These are phyloP conservation scores for Cryptococcus amylolentus DNA, from an alignment of 1,284 basidiomycete genomes.

Conservation along the genomic window DNA sequence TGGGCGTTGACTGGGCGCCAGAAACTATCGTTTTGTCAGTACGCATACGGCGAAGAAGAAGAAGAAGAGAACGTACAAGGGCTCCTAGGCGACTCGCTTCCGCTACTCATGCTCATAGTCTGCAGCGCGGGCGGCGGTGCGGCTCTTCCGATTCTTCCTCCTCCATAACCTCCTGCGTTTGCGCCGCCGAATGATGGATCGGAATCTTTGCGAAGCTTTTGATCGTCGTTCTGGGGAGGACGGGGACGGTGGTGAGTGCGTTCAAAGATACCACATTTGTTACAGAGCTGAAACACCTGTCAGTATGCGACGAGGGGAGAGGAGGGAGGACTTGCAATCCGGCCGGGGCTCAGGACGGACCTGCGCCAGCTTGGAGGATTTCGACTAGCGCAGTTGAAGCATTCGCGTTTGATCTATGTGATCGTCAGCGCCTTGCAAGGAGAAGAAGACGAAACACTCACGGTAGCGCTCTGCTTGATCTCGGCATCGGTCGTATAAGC, in stretches of 20 bases:
- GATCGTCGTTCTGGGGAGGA: slow-evolving; percentile 14
- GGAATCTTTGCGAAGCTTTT: slow-evolving; percentile 10
- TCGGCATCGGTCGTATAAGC: slow-evolving; percentile 15
- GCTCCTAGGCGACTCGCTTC: slow-evolving; percentile 4
- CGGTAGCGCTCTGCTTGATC: slow-evolving; percentile 11
- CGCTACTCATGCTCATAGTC: slow-evolving; percentile 9
- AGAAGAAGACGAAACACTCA: neutral
- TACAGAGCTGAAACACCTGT: slow-evolving; percentile 11
- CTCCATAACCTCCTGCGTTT: neutral
- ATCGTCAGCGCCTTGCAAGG: neutral
- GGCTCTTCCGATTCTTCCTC: neutral
- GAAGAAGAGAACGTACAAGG: slow-evolving; percentile 1
- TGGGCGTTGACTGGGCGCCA: slow-evolving; percentile 5
- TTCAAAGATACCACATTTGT: slow-evolving; percentile 19
- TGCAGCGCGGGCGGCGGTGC: slow-evolving; percentile 4
- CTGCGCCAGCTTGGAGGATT: slow-evolving; percentile 15
- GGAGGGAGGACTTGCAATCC: slow-evolving; percentile 9
- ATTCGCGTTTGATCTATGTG: slow-evolving; percentile 9
- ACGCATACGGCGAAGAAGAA: neutral
- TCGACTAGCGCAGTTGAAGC: slow-evolving; percentile 8
- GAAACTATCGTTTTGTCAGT: neutral
- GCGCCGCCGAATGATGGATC: neutral
- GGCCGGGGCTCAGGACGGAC: slow-evolving; percentile 6
- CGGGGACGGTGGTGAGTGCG: slow-evolving; percentile 12
- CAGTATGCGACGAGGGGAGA: neutral